Evolutionary conservation across 805 yeast genomes (phyloP), one percentile per base, ranked within the genome.

Genomic region (Candida pseudoglaebosa): DNA sequence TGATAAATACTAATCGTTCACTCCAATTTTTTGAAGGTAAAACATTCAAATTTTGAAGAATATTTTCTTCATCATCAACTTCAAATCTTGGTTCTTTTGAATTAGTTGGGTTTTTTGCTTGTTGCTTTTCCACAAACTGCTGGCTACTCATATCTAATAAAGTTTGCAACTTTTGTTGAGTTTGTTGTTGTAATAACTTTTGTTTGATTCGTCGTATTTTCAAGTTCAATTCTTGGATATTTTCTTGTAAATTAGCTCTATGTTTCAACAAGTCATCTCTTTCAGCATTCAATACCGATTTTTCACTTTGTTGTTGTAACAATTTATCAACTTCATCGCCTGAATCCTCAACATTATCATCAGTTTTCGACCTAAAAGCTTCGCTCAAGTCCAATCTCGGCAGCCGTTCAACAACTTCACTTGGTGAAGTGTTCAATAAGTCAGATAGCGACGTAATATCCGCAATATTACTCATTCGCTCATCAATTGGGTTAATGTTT

Each of bases 21-120:
- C 36, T 19, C 66, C 70, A 63, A 34, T 65, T 57, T 6, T 45
- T 42, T 3, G 71, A 59, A 2, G 73, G 71, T 4, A 54, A 49
- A 4, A 66, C 70, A 34, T 61, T 51, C 36, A 66, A 43, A 16
- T 54, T 53, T 7, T 56, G 48, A 10, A 56, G 26, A 3, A 59
- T 45, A 10, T 41, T 43, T 15, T 41, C 42, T 15, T 53, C 52
- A 34, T 59, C 61, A 29, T 44, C 16, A 50, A 49, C 20, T 47
- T 42, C 36, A 52, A 36, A 32, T n/a, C n/a, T n/a, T n/a, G n/a
- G n/a, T 12, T 31, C 21, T 9, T 22, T 28, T 9, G 24, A n/a
- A 24, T 32, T 30, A 9, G 31, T 35, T 15, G n/a, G 19, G 2
- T 34, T 32, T 12, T 21, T 28, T 20, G 24, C 37, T 20, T 34